Base-by-base conservation (phyloP, 129 eudicot genomes). In the Escallonia rubra region DNA sequence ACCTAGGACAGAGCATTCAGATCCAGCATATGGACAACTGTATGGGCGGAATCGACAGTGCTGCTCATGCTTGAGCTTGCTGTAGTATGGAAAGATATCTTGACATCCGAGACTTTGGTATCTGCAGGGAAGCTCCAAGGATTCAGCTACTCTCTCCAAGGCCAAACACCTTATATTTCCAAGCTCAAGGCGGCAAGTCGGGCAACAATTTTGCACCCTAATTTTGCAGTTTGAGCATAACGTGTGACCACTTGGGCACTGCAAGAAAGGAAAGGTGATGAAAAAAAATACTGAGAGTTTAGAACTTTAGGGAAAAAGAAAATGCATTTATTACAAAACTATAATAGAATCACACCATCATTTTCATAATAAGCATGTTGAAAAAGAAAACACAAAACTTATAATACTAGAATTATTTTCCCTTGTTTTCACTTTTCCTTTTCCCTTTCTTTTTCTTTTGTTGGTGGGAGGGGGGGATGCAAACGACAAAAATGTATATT, bases 221-320 rank as follows among this genome's bases (percentile, higher is more conserved):
- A 66, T 61, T 79, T 79, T 91, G 77, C 97, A 91, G 77, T 78
- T 81, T 44, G 93, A 69, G 79, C 97, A 91, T 50, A 87, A 66
- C 1, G 96, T 87, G 80, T 91, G 97, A 61, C 97, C 96, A 85
- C 85, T 83, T 70, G 89, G 97, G 63, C 96, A 91, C 97, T 87
- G 78, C 72, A 77, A 40, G 45, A 53, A 41, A 65, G 10, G 66
- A 45, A 11, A 48, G 14, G 16, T 38, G 66, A 70, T 13, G 9
- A 41, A n/a, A 39, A 74, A 61, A 54, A 61, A 67, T 10, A 50
- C 55, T 50, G 40, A 43, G 5, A 43, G 41, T 42, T 42, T 34
- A 43, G 43, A 57, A 60, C 47, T 62, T 64, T 12, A 4, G 61
- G 16, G 12, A 23, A 7, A 2, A 9, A 48, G n/a, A 2, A 11